A percentile compares a stretch with the other conserved stretches of the same genome.
These are phyloP conservation scores for Cadophora sp. DNA, from an alignment of 2,329 filamentous ascomycete genomes.

Conservation along the genomic window DNA sequence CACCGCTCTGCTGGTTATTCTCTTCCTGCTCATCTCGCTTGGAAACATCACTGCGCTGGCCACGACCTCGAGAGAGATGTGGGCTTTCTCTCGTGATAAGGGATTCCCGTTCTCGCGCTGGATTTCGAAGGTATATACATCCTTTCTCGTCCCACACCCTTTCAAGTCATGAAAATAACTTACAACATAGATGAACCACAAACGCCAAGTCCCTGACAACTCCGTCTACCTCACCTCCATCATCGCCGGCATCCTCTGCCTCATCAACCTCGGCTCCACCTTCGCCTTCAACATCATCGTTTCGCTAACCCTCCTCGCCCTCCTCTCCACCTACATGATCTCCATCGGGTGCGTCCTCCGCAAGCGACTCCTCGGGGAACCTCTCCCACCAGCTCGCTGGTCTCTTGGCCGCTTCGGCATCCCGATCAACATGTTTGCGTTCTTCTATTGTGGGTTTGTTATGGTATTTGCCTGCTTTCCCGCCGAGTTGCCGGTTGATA, in stretches of 20 bases:
- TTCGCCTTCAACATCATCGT: conserved; percentile 60
- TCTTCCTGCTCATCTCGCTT: conserved; percentile 49
- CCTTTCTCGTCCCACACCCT: background rate
- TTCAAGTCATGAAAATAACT: background rate
- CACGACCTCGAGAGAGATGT: conserved; percentile 48
- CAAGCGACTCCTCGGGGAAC: conserved; percentile 46
- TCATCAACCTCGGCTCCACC: conserved; percentile 58
- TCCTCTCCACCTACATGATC: conserved; percentile 59
- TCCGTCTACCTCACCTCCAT: conserved; percentile 36
- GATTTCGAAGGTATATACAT: conserved; percentile 47
- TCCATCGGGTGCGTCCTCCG: conserved; percentile 50
- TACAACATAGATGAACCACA: conserved; percentile 42
- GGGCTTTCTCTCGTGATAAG: conserved; percentile 52
- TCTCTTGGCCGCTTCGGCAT: conserved; percentile 51
- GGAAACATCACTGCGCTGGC: conserved; percentile 48
- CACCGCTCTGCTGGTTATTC: conserved; percentile 53
- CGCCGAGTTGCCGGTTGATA: conserved; percentile 44
- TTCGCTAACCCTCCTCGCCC: conserved; percentile 56
- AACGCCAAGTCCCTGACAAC: conserved; percentile 38
- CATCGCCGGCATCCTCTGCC: conserved; percentile 33
- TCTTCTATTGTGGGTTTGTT: conserved; percentile 53
- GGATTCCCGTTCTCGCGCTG: conserved; percentile 50
- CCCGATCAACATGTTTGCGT: conserved; percentile 50
- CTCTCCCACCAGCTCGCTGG: conserved; percentile 50
- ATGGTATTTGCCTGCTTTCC: conserved; percentile 59